Evolutionary conservation across 495 filamentous ascomycete genomes (phyloP).

Genomic region (Oidiodendron maius): DNA sequence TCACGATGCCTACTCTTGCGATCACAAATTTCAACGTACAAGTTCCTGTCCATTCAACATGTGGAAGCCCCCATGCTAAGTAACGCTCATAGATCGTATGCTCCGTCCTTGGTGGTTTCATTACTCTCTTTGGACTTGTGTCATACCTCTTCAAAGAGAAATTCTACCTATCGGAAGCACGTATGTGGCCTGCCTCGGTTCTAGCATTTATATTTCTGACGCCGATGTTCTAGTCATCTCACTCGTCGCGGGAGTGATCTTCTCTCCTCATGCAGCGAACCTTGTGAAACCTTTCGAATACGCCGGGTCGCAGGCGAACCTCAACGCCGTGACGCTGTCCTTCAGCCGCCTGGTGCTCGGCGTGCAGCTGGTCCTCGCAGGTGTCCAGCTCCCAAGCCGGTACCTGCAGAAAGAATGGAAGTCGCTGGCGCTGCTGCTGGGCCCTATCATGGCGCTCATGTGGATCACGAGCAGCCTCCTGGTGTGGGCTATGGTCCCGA

Average conservation of each 20-base stretch:
- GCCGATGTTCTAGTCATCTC: constrained; percentile 62
- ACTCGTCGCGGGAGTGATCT: constrained; percentile 67
- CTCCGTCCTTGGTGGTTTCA: constrained; percentile 77
- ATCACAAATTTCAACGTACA: constrained; percentile 72
- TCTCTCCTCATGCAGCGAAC: constrained; percentile 74
- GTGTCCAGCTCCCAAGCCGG: constrained; percentile 84
- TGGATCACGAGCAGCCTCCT: constrained; percentile 79
- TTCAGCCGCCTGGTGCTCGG: constrained; percentile 87
- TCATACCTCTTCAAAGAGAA: constrained; percentile 86
- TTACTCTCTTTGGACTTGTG: constrained; percentile 81
- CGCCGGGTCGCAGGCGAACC: constrained; percentile 54
- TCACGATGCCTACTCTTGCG: constrained; percentile 68
- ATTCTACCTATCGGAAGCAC: constrained; percentile 86
- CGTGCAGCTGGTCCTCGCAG: constrained; percentile 84
- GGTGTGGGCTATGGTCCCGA: constrained; percentile 72
- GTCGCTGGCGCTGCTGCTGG: constrained; percentile 67
- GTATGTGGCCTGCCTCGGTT: constrained; percentile 38
- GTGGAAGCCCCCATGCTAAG: not conserved
- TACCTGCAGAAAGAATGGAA: constrained; percentile 81
- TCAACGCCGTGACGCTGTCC: constrained; percentile 65
- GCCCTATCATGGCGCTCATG: constrained; percentile 83
- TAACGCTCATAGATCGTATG: constrained; percentile 42
- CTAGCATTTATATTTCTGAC: not conserved
- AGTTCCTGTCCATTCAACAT: not conserved
- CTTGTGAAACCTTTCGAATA: constrained; percentile 74